phyloP scores from a whole-genome alignment of 2,329 filamentous ascomycete genomes.

The Aspergillus fischeri region DNA sequence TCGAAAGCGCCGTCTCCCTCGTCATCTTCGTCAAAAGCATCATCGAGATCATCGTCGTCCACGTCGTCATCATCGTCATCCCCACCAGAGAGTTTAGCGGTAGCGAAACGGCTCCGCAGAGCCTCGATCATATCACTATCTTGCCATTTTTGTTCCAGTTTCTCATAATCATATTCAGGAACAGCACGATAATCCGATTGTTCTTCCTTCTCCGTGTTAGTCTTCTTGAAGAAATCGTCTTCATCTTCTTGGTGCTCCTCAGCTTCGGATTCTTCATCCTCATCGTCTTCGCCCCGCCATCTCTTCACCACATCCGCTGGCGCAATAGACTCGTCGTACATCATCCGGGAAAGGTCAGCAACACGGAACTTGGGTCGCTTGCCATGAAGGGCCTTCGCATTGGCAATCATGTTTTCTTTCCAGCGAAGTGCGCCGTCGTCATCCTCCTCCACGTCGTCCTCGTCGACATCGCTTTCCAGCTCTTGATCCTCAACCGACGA shows the following conservation, averaged over 20 bases:
- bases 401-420: conserved; percentile 82
- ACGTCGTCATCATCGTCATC: conserved; percentile 52
- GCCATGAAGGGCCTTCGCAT: conserved; percentile 67
- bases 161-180: conserved; percentile 73
- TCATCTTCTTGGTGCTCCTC: conserved; percentile 57
- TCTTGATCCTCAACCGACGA: conserved; percentile 60
- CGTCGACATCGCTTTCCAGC: conserved; percentile 47
- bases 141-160: conserved; percentile 81
- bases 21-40: conserved; percentile 52
- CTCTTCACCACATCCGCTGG: conserved; percentile 69
- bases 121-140: conserved; percentile 71
- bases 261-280: conserved; percentile 47
- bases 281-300: conserved; percentile 71
- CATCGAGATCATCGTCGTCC: conserved; percentile 46
- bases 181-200: conserved; percentile 71
- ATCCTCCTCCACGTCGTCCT: conserved; percentile 56
- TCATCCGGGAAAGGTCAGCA: conserved; percentile 75
- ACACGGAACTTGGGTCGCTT: conserved; percentile 70
- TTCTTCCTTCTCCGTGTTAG: conserved; percentile 46
- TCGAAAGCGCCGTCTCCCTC: conserved; percentile 80
- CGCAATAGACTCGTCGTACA: conserved; percentile 80
- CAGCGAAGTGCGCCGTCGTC: conserved; percentile 73
- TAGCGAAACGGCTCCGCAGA: conserved; percentile 71
- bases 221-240: conserved; percentile 62
- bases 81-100: conserved; percentile 57